A percentile compares a stretch with the other conserved stretches of the same genome.
Conservation (phyloP, 2,329 filamentous ascomycete genomes). For the Bipolaris bicolor region DNA sequence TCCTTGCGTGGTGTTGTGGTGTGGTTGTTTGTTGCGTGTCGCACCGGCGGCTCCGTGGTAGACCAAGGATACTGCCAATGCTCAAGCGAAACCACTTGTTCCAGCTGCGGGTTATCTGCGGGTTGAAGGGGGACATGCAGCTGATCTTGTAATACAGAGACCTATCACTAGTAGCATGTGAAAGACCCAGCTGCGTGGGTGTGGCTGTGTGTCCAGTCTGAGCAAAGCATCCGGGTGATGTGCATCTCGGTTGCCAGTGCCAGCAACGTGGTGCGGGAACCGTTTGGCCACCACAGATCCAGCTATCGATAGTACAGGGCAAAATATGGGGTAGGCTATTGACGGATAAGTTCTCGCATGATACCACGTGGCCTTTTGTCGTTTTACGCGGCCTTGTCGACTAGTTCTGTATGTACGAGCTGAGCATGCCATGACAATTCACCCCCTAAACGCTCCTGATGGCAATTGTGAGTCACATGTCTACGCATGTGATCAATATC, state of each 20-base stretch:
- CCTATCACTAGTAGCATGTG: conserved; percentile 6
- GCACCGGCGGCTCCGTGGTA: conserved; percentile 7
- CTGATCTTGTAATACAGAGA: not conserved
- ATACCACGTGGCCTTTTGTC: conserved; percentile 16
- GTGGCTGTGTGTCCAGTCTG: conserved; percentile 17
- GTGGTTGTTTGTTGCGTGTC: not conserved
- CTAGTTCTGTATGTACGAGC: conserved; percentile 11
- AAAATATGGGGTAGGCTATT: conserved; percentile 18
- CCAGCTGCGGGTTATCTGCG: conserved; percentile 16
- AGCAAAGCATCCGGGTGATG: conserved; percentile 11
- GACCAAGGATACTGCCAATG: conserved; percentile 2
- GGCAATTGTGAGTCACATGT: conserved; percentile 18
- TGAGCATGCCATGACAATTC: conserved; percentile 19
- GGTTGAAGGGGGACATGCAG: conserved; percentile 4
- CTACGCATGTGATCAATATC: conserved; percentile 23
- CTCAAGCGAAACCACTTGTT: conserved; percentile 9
- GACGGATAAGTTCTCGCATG: conserved; percentile 3
- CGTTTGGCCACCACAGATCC: conserved; percentile 24
- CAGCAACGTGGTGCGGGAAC: conserved; percentile 14
- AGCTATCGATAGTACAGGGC: conserved; percentile 17
- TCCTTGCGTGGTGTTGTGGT: conserved; percentile 10
- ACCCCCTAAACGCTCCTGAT: conserved; percentile 7
- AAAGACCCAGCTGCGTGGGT: conserved; percentile 14
- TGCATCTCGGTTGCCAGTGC: conserved; percentile 9
- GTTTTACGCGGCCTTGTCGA: conserved; percentile 26